Conservation (phyloP, 2,329 filamentous ascomycete species). For the Scytalidium lignicola region DNA sequence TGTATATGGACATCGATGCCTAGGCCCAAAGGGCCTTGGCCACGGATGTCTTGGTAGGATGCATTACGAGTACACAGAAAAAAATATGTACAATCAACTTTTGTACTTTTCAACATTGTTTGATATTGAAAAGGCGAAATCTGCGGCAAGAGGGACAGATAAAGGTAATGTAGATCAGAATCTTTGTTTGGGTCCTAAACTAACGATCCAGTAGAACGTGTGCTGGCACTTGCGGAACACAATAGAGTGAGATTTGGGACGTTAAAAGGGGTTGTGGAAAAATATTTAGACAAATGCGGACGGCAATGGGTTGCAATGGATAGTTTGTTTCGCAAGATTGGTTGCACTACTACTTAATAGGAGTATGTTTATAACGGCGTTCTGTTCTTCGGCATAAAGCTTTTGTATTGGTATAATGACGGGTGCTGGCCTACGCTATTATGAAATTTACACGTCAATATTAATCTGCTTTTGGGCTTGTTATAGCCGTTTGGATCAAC, state of each 20-base stretch:
- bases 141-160: slow-evolving; percentile 41
- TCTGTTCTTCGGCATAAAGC: background rate
- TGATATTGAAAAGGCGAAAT: slow-evolving; percentile 78
- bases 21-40: slow-evolving; percentile 81
- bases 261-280: slow-evolving; percentile 71
- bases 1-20: slow-evolving; percentile 85
- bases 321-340: slow-evolving; percentile 68
- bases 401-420: background rate
- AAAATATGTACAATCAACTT: slow-evolving; percentile 90
- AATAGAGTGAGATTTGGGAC: slow-evolving; percentile 77
- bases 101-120: slow-evolving; percentile 81
- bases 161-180: slow-evolving; percentile 29
- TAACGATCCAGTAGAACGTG: slow-evolving; percentile 31
- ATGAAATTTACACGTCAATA: background rate
- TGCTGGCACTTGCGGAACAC: slow-evolving; percentile 70
- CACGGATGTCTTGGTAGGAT: slow-evolving; percentile 82
- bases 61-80: slow-evolving; percentile 82
- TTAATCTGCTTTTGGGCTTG: background rate
- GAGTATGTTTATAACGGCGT: background rate
- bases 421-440: background rate
- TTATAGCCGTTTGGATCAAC: no score
- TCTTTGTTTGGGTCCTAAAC: background rate
- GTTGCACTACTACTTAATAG: slow-evolving; percentile 34
- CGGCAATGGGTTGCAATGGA: slow-evolving; percentile 94
- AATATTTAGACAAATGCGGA: slow-evolving; percentile 83